Evolutionary conservation across 805 yeast species (phyloP).

Genomic region (Candida boleticola): DNA sequence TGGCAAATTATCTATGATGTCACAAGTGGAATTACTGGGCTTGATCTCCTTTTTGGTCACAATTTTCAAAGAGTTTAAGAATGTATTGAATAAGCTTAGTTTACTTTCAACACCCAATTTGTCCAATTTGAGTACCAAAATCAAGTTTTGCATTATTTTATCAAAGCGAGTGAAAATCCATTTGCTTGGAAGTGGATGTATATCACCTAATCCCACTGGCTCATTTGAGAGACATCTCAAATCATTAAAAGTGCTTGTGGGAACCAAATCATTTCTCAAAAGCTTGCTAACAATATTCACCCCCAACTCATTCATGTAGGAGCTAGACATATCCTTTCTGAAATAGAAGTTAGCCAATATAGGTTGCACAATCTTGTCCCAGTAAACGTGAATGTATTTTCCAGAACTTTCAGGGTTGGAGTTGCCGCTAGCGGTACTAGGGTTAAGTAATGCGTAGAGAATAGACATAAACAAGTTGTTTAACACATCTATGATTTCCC

Average conservation of each 20-base stretch:
- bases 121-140: conserved; percentile 22
- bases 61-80: conserved; percentile 24
- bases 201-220: conserved; percentile 26
- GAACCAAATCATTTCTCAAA: conserved; percentile 17
- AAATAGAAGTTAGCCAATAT: conserved; percentile 32
- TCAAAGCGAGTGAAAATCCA: conserved; percentile 36
- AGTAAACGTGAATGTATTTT: conserved; percentile 29
- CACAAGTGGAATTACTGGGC: conserved; percentile 27
- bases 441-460: conserved; percentile 24
- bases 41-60: conserved; percentile 29
- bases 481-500: conserved; percentile 26
- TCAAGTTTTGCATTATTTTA: conserved; percentile 24
- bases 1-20: conserved; percentile 32
- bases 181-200: conserved; percentile 27
- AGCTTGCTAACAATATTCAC: conserved; percentile 22
- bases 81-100: conserved; percentile 19
- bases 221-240: conserved; percentile 34
- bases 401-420: conserved; percentile 7
- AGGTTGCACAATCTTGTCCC: conserved; percentile 38
- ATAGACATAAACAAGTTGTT: conserved; percentile 30
- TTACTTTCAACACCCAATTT: conserved; percentile 23
- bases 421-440: conserved; percentile 7
- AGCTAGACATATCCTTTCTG: conserved; percentile 20
- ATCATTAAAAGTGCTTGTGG: conserved; percentile 21
- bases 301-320: conserved; percentile 30